Evolutionary conservation across 805 yeast genomes (phyloP).

Genomic region (Yarrowia keelungensis): DNA sequence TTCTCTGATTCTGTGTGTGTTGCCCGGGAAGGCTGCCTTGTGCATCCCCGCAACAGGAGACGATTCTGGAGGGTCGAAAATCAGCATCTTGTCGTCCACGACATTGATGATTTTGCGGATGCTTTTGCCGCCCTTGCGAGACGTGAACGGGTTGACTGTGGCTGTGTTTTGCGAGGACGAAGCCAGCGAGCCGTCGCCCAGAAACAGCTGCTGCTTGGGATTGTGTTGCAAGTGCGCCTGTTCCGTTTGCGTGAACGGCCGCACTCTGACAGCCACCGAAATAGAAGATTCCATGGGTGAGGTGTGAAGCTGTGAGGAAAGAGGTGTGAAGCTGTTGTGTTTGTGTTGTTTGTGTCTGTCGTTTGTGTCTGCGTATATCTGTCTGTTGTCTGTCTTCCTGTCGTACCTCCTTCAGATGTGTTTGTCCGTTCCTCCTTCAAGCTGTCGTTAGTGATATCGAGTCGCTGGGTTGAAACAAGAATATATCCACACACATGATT

Average conservation of each 20-base stretch:
- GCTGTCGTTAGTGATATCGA: constrained; percentile 10
- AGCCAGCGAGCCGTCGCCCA: constrained; percentile 63
- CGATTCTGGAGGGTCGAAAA: constrained; percentile 82
- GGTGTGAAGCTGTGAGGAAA: not conserved
- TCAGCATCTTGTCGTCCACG: constrained; percentile 83
- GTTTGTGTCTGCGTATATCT: not conserved
- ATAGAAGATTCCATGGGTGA: constrained; percentile 24
- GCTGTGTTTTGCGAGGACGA: constrained; percentile 40
- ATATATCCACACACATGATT: constrained; percentile 19
- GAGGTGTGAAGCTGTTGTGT: not conserved
- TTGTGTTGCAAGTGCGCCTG: constrained; percentile 55
- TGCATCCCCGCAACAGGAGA: constrained; percentile 66
- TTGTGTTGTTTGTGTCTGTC: constrained; percentile 1
- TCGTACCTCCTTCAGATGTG: not conserved
- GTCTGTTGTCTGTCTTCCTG: not conserved
- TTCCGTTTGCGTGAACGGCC: constrained; percentile 79
- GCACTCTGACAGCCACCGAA: constrained; percentile 59
- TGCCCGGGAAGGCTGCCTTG: constrained; percentile 48
- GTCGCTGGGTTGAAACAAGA: constrained; percentile 14
- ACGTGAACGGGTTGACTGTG: constrained; percentile 42
- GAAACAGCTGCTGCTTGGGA: constrained; percentile 54
- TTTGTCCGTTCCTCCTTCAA: not conserved
- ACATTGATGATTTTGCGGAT: constrained; percentile 75
- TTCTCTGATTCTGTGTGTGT: constrained; percentile 64
- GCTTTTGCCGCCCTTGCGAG: constrained; percentile 50